Evolutionary conservation across 2,329 filamentous ascomycete genomes (phyloP), one percentile per base, ranked within the genome.

Genomic region (Verticillium tricorpus): DNA sequence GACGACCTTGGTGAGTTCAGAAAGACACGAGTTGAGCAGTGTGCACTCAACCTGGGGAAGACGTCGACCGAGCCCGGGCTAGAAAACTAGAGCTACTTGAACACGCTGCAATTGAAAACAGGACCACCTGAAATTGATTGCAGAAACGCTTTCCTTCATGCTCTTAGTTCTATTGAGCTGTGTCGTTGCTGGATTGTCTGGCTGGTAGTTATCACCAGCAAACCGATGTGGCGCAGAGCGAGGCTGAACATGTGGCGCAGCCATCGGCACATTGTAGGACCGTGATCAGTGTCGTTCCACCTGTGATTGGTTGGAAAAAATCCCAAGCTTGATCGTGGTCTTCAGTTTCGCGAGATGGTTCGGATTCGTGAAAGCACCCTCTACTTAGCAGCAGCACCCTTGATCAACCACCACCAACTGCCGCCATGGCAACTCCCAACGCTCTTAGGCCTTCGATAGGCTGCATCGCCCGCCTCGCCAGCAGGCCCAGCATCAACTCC

Each of bases 401-500:
- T 55, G 59, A 62, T 14, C 40, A 22, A 52, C 12, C 19, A 52
- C 17, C 19, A 52, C 6, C 45, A 58, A 61, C 65, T 59, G 58
- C 56, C 58, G 59, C 60, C 58, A 75, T 75, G 73, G 71, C 72
- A 57, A 70, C 67, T 61, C 61, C 69, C 31, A 65, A 63, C 57
- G 65, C 69, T 28, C 60, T 75, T 58, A 68, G 72, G 66, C 70
- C 72, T 58, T 68, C 69, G 40, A 66, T 74, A 59, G 68, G 70
- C 58, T 69, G 72, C 60, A 54, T 64, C 14, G 61, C 59, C 57
- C 69, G 72, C 60, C 58, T 64, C 17, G 61, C 59, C 31, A 58
- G 57, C 35, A 56, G 61, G 8, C 58, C 59, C 35, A 59, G 55
- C 57, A 37, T 65, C 31, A 35, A 34, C 12, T 9, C 40, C n/a